phyloP scores from a whole-genome alignment of 768 basidiomycete genomes.

The Trametes cubensis region DNA sequence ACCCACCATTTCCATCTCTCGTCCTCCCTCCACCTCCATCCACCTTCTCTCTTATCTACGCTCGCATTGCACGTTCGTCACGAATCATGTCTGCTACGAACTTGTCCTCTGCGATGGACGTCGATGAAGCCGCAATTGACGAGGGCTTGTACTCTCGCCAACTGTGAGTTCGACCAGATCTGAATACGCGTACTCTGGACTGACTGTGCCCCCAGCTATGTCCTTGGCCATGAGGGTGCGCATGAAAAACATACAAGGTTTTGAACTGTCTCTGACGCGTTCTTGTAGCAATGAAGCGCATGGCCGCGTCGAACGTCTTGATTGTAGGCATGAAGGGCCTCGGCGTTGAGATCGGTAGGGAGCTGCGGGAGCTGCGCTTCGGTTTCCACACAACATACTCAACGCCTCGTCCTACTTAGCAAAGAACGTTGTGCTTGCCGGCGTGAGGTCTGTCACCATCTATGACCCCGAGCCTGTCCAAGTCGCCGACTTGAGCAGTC shows the following conservation, averaged over 20 bases:
- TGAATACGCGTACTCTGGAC: slow-evolving; percentile 5
- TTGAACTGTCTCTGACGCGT: slow-evolving; percentile 24
- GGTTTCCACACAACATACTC: neutral
- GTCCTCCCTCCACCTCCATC: slow-evolving; percentile 9
- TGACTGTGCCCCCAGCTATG: slow-evolving; percentile 61
- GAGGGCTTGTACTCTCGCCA: slow-evolving; percentile 94
- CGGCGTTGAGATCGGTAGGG: slow-evolving; percentile 90
- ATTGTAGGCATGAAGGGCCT: slow-evolving; percentile 91
- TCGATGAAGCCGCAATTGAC: slow-evolving; percentile 87
- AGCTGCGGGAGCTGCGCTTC: slow-evolving; percentile 1
- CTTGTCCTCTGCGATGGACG: slow-evolving; percentile 65
- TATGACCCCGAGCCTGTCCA: slow-evolving; percentile 90
- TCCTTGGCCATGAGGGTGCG: slow-evolving; percentile 93
- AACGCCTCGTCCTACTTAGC: slow-evolving; percentile 48
- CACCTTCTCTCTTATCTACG: slow-evolving; percentile 11
- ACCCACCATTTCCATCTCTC: slow-evolving; percentile 13
- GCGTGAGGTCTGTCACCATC: slow-evolving; percentile 95
- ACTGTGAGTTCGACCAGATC: slow-evolving; percentile 58
- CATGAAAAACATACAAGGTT: neutral
- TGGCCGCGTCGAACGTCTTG: slow-evolving; percentile 95
- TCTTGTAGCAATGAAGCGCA: slow-evolving; percentile 95
- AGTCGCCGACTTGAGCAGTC: slow-evolving; percentile 90
- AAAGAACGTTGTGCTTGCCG: slow-evolving; percentile 93
- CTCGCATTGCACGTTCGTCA: slow-evolving; percentile 7
- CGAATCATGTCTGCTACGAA: slow-evolving; percentile 43